Evolutionary conservation across 2,329 filamentous ascomycete genomes (phyloP), one percentile per base, ranked within the genome.

Genomic region (Pseudogymnoascus sp.): DNA sequence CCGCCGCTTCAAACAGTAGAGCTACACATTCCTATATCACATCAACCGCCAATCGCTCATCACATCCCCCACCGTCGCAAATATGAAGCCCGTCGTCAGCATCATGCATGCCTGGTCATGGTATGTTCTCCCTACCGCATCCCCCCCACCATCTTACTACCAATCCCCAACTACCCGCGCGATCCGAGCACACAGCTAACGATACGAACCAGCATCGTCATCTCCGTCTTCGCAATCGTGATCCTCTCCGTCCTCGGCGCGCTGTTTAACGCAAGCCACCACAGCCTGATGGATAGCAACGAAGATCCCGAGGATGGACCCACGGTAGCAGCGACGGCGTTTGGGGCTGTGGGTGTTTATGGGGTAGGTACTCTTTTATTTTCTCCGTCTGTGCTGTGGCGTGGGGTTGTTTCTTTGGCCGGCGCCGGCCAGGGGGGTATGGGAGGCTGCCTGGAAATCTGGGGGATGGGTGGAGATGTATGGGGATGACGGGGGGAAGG

Each of bases 51-150:
- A 57, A 57, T 57, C 28, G 17, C 28, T 21, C 28, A 13, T 21
- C 28, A 57, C 50, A 57, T 23, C 47, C 50, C n/a, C 53, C 17
- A 38, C 47, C n/a, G 60, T 28, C 35, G 62, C 76, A 80, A 85
- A 73, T 74, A 96, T 96, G 92, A 96, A 96, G 87, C 91, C 92
- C 70, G 80, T 96, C 73, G 90, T 96, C 71, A 89, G 90, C 74
- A 87, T 91, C 70, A 83, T 92, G 79, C 92, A 96, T 80, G 93
- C 93, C 73, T 97, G 93, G 92, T 91, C 87, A 80, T 96, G 93
- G 93, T 97, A 81, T 74, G 86, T 76, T 65, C 59, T 57, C 63
- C 38, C 42, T 35, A 15, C 47, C 64, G 64, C 61, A 50, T 60
- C 60, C 59, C 47, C 50, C 60, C 60, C 28, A 42, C 64, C 63